Conservation (phyloP, 352 stramenopile genomes). For the Thalassiosira oceanica region DNA sequence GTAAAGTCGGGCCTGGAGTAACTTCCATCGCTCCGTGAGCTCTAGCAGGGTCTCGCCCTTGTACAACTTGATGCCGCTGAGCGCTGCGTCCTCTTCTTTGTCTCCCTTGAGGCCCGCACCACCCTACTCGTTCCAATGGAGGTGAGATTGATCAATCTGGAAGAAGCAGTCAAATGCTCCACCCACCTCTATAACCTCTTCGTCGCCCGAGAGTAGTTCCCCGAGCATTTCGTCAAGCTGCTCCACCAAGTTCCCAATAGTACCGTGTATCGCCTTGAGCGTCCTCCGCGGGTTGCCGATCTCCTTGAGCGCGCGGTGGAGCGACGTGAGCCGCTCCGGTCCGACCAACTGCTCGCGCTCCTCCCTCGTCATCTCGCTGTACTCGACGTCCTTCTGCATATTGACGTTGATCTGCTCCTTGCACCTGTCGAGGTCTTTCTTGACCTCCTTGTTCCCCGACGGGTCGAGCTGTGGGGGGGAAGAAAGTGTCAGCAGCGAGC, state of each 20-base stretch:
- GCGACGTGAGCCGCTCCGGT: slow-evolving; percentile 59
- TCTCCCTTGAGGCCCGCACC: slow-evolving; percentile 75
- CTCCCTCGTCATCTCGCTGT: slow-evolving; percentile 55
- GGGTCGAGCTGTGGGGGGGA: slow-evolving; percentile 89
- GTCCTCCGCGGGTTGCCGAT: slow-evolving; percentile 77
- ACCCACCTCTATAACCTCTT: slow-evolving; percentile 86
- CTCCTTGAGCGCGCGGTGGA: slow-evolving; percentile 69
- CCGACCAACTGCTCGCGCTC: slow-evolving; percentile 66
- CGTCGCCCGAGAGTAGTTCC: slow-evolving; percentile 59
- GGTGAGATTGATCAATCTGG: no score
- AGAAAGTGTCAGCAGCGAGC: slow-evolving; percentile 1
- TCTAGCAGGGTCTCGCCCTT: slow-evolving; percentile 96
- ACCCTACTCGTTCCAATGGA: no score
- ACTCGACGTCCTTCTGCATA: slow-evolving; percentile 82
- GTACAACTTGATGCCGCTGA: slow-evolving; percentile 86
- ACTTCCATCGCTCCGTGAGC: slow-evolving; percentile 78
- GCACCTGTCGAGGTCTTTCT: slow-evolving; percentile 86
- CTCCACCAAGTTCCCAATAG: slow-evolving; percentile 75
- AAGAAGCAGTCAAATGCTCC: no score
- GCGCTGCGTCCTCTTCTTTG: slow-evolving; percentile 67
- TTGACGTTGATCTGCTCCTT: slow-evolving; percentile 62
- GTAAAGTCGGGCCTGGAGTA: slow-evolving; percentile 90
- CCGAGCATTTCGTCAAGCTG: slow-evolving; percentile 80
- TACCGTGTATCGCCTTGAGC: slow-evolving; percentile 73
- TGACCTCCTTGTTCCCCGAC: slow-evolving; percentile 95